Evolutionary conservation across 306 rosid species (phyloP).

Genomic region (Quercus variabilis): DNA sequence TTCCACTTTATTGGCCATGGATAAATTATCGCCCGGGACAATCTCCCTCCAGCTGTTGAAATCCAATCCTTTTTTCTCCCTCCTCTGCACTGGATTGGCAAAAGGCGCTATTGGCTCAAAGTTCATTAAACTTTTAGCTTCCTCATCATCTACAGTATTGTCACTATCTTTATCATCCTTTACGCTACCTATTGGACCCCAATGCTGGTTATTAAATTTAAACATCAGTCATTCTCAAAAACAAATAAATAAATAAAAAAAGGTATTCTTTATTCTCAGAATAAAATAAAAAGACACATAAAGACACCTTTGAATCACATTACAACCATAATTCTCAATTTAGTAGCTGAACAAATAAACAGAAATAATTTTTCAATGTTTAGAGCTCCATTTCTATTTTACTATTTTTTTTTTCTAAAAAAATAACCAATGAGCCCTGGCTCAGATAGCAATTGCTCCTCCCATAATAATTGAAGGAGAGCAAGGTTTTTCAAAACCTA

Average conservation of each 20-base stretch:
- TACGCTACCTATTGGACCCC: conserved; percentile 56
- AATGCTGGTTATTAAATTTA: conserved; percentile 55
- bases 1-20: conserved; percentile 25
- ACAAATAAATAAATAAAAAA: background rate
- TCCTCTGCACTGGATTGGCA: conserved; percentile 71
- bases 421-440: background rate
- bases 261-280: background rate
- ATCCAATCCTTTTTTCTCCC: conserved; percentile 54
- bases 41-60: conserved; percentile 66
- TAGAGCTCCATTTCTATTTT: too few relatives aligned
- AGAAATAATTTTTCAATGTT: too few relatives aligned
- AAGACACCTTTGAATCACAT: background rate
- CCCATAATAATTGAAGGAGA: too few relatives aligned
- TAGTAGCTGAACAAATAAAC: too few relatives aligned
- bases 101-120: conserved; percentile 41
- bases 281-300: background rate
- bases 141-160: conserved; percentile 36
- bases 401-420: background rate
- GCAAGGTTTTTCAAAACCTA: too few relatives aligned
- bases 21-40: conserved; percentile 34
- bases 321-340: too few relatives aligned
- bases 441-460: too few relatives aligned
- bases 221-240: conserved; percentile 21
- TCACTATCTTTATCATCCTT: conserved; percentile 28
- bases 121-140: conserved; percentile 37